A percentile compares a stretch with the other conserved stretches of the same genome.
These are phyloP conservation scores for Prosopis cineraria DNA, from an alignment of 306 rosid species.

Conservation along the genomic window DNA sequence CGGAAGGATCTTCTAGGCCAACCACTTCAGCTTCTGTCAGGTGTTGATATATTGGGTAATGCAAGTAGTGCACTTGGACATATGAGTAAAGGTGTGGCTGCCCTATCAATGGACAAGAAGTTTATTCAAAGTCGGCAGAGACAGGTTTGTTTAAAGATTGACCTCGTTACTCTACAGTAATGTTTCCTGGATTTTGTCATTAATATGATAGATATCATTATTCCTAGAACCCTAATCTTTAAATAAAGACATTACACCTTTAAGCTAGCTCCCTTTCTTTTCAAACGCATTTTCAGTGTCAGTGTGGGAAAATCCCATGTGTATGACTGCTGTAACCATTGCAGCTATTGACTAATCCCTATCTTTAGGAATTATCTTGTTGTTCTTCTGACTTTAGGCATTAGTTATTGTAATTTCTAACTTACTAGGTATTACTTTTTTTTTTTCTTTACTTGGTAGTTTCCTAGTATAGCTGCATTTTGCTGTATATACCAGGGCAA, in stretches of 20 bases:
- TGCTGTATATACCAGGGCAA: not conserved
- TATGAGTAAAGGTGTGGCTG: slow-evolving; percentile 99
- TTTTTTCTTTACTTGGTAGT: not conserved
- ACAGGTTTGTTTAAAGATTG: slow-evolving; percentile 67
- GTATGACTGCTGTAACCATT: not conserved
- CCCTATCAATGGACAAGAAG: slow-evolving; percentile 96
- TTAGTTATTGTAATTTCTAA: not conserved
- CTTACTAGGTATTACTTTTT: not conserved
- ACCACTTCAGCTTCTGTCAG: slow-evolving; percentile 95
- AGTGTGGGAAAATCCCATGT: not conserved
- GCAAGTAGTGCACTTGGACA: slow-evolving; percentile 99
- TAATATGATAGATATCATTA: slow-evolving; percentile 15
- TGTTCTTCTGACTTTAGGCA: not conserved
- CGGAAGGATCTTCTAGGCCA: slow-evolving; percentile 94
- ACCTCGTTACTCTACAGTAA: slow-evolving; percentile 10
- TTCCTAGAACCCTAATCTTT: not conserved
- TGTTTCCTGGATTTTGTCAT: slow-evolving; percentile 17
- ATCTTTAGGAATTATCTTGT: not conserved
- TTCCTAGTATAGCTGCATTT: not conserved
- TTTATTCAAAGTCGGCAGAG: slow-evolving; percentile 94
- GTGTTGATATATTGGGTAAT: slow-evolving; percentile 97
- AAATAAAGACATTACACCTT: not conserved
- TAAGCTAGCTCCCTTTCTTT: slow-evolving; percentile 11
- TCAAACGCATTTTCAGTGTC: not conserved
- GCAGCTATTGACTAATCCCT: not conserved